These are phyloP conservation scores for Apiospora phragmitis DNA, from an alignment of 2,329 filamentous ascomycete species.

Conservation along the genomic window DNA sequence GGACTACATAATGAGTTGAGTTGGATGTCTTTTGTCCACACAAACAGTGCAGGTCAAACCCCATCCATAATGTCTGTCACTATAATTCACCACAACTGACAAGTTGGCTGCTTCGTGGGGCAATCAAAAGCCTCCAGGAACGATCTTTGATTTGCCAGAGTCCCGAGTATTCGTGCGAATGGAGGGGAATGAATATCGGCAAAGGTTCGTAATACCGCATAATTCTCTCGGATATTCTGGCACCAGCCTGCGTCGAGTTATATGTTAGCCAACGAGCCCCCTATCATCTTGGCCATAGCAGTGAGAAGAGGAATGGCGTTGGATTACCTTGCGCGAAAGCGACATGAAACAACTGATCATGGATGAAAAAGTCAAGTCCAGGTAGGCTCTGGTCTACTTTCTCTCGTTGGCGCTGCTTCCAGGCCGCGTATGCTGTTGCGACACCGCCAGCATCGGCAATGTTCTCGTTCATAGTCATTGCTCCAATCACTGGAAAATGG, in stretches of 20 bases:
- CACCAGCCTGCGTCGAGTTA: conserved; percentile 51
- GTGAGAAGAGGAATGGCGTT: neutral
- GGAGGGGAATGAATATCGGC: conserved; percentile 67
- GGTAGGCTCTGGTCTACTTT: conserved; percentile 52
- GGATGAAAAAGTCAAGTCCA: conserved; percentile 57
- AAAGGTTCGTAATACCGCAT: conserved; percentile 57
- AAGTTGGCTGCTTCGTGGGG: conserved; percentile 63
- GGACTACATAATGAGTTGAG: neutral
- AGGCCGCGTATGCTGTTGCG: conserved; percentile 58
- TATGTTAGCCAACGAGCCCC: neutral
- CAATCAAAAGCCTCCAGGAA: conserved; percentile 71
- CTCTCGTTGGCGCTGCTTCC: conserved; percentile 55
- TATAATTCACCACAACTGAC: conserved; percentile 62
- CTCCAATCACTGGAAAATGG: conserved; percentile 62
- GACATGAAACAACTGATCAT: conserved; percentile 66
- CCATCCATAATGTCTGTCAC: neutral
- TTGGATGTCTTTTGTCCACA: neutral
- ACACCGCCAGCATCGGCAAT: conserved; percentile 67
- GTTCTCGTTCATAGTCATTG: conserved; percentile 64
- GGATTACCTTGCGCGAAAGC: conserved; percentile 52
- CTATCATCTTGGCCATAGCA: neutral
- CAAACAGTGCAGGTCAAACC: neutral
- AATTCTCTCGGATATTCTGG: conserved; percentile 60
- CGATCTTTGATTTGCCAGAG: conserved; percentile 63
- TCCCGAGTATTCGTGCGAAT: conserved; percentile 60